A percentile compares a stretch with the other conserved stretches of the same genome.
Conservation (phyloP, 139 green algal species). For the Chlamydomonas eustigma region DNA sequence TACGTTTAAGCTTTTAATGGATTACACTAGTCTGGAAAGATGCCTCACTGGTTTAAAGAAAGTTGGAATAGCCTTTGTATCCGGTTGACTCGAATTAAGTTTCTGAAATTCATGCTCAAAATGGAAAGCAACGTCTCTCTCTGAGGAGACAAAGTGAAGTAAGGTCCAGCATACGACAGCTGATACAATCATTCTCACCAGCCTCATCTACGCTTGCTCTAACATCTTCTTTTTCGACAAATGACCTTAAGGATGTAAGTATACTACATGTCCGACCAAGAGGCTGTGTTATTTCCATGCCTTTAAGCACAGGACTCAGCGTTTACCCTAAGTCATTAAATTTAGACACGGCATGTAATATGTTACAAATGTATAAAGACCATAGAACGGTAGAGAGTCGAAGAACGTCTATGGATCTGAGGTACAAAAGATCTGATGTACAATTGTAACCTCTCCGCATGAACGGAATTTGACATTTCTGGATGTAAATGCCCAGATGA, state of each 20-base stretch:
- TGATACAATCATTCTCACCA: neutral
- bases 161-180: neutral
- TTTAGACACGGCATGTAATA: no score
- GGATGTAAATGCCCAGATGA: no score
- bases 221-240: neutral
- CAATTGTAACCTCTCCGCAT: no score
- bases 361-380: no score
- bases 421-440: no score
- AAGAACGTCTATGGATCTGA: no score
- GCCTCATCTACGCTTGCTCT: neutral
- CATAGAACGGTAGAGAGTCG: no score
- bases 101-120: neutral
- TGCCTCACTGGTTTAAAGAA: constrained; percentile 37
- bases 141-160: neutral
- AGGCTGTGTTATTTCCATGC: neutral
- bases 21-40: neutral
- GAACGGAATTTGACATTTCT: no score
- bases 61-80: constrained; percentile 11
- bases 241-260: neutral
- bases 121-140: neutral
- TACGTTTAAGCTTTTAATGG: neutral
- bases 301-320: no score
- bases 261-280: neutral
- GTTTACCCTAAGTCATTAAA: no score
- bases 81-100: neutral